Percentiles rank a stretch among this genome's conserved stretches.
Conservation (phyloP, 2,329 filamentous ascomycete genomes). For the Aspergillus sp. region DNA sequence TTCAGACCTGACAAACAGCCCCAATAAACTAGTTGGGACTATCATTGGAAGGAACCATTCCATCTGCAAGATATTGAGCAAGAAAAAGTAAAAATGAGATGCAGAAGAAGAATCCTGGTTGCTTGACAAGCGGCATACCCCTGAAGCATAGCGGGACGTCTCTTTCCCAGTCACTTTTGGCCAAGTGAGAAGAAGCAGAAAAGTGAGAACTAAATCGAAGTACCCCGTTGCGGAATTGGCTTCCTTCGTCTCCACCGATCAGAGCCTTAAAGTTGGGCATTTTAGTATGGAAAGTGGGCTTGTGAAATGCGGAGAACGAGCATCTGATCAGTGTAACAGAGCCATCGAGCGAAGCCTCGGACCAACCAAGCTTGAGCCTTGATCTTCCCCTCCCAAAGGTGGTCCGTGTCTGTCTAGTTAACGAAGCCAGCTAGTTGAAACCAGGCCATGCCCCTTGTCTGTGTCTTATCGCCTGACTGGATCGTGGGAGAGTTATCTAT, state of each 20-base stretch:
- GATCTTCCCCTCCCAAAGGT: not conserved
- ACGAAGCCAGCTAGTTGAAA: not conserved
- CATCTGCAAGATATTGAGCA: not conserved
- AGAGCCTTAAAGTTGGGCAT: not conserved
- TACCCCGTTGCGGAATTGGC: not conserved
- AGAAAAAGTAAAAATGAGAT: not conserved
- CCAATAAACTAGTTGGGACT: not conserved
- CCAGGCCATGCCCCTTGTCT: slow-evolving; percentile 2
- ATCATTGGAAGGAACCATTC: not conserved
- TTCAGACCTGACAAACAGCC: not conserved
- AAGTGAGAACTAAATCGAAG: not conserved
- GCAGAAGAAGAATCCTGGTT: not conserved
- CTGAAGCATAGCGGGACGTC: not conserved
- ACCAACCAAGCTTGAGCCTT: not conserved
- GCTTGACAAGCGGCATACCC: not conserved
- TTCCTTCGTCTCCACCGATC: not conserved
- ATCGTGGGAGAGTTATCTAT: not conserved
- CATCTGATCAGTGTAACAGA: slow-evolving; percentile 11
- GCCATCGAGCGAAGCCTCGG: not conserved
- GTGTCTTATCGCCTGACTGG: slow-evolving; percentile 1
- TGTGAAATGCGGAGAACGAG: slow-evolving; percentile 9
- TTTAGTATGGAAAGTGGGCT: slow-evolving; percentile 7
- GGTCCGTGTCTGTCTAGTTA: not conserved
- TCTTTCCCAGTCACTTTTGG: not conserved
- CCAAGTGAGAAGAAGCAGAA: not conserved